A percentile compares a stretch with the other conserved stretches of the same genome.
Evolutionary conservation across 2,329 filamentous ascomycete species (phyloP).

Genomic region (Didymellaceae sp.): DNA sequence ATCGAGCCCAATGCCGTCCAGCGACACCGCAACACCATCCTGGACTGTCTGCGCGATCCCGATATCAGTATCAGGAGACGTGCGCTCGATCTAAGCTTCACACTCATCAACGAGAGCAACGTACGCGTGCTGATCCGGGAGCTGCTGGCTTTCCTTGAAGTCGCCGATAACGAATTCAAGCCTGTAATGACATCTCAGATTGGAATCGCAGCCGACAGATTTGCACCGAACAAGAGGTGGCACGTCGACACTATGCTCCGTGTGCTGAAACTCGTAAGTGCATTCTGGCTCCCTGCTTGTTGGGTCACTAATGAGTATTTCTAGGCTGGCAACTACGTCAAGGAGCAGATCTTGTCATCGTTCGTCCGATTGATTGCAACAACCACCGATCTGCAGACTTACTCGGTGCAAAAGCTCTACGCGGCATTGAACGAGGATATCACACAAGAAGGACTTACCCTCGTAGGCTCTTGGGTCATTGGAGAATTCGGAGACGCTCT

Average conservation of each 20-base stretch:
- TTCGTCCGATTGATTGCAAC: conserved; percentile 96
- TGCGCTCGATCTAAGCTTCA: conserved; percentile 97
- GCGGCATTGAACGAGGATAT: conserved; percentile 92
- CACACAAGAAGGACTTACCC: conserved; percentile 91
- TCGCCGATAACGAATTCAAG: conserved; percentile 98
- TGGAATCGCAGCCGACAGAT: conserved; percentile 93
- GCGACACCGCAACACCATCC: conserved; percentile 93
- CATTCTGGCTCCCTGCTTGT: neutral
- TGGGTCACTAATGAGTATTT: neutral
- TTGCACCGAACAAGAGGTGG: conserved; percentile 96
- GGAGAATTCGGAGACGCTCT: conserved; percentile 94
- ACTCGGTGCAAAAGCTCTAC: conserved; percentile 95
- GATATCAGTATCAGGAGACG: conserved; percentile 97
- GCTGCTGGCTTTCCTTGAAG: conserved; percentile 91
- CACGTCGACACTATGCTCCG: conserved; percentile 97
- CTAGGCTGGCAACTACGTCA: conserved; percentile 89
- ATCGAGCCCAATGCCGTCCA: conserved; percentile 98
- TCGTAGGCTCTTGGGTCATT: conserved; percentile 96
- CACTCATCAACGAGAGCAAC: conserved; percentile 95
- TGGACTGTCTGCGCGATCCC: conserved; percentile 93
- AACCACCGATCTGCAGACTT: conserved; percentile 91
- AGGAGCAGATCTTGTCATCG: conserved; percentile 95
- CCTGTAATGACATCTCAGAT: conserved; percentile 98
- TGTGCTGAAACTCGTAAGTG: conserved; percentile 74
- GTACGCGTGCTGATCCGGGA: conserved; percentile 93